Base-by-base conservation (phyloP, 768 basidiomycete species). In the Scleroderma bovista region DNA sequence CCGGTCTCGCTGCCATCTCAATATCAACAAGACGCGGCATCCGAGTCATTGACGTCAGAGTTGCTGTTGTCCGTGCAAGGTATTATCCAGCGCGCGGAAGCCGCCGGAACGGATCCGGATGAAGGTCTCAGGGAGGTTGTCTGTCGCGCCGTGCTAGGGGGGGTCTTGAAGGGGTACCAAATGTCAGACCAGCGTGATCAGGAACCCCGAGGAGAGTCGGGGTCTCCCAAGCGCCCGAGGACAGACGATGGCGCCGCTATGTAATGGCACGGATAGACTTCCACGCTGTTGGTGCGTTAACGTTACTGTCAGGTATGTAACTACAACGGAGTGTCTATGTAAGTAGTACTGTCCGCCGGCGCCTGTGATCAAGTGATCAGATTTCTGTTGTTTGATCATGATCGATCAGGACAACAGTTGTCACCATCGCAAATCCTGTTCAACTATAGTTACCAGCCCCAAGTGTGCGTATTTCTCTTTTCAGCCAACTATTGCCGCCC, bases 31-130 rank as follows among this genome's bases (percentile, higher is more conserved):
- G 79, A 92, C 51, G 67, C 68, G 26, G 79, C 78, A 31, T 81
- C 88, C n/a, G 84, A 89, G 58, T 67, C 72, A 31, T 76, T 92
- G 51, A 87, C 90, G 4, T 74, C 78, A 24, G 72, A 74, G 17
- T 74, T 92, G 51, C 79, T 93, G 71, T 67, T 70, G 46, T 78
- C 79, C 22, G 81, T 86, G 36, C 75, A 81, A 58, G 75, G 77
- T 46, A 84, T 93, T 60, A 81, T 88, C 75, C 73, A 75, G 50
- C 78, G 74, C 33, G 76, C 76, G 20, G 73, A 78, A 54, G 65
- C 65, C 41, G 67, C 81, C 55, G 86, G 84, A 7, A 69, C 73
- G 26, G 80, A 88, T 64, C 83, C 81, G 31, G 84, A 90, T 19
- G 79, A 79, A 23, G 73, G 83, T 59, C 73, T 93, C 46, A 71